Conservation (phyloP, 495 filamentous ascomycete genomes). For the Talaromyces nanjingensis region DNA sequence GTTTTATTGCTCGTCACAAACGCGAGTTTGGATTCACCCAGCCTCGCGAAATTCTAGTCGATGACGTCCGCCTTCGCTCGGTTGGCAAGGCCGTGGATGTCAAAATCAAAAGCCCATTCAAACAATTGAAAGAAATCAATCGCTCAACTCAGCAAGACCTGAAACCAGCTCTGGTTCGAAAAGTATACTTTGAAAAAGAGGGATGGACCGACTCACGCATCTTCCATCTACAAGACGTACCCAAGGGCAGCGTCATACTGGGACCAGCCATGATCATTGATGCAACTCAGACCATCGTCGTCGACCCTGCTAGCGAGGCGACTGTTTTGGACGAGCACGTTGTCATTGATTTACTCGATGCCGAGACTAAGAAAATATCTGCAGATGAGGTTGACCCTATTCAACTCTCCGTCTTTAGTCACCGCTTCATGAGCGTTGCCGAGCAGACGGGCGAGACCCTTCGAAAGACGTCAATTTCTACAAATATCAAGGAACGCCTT, state of each 20-base stretch:
- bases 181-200: constrained; percentile 53
- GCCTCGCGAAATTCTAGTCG: constrained; percentile 40
- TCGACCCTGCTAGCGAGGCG: constrained; percentile 67
- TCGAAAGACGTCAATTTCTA: constrained; percentile 95
- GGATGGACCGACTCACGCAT: constrained; percentile 75
- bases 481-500: constrained; percentile 94
- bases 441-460: constrained; percentile 96
- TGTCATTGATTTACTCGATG: constrained; percentile 48
- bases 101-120: constrained; percentile 32
- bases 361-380: constrained; percentile 31
- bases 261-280: constrained; percentile 93
- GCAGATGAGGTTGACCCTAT: constrained; percentile 71
- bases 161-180: constrained; percentile 22
- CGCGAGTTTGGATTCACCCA: constrained; percentile 49
- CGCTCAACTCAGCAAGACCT: constrained; percentile 17
- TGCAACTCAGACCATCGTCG: constrained; percentile 91
- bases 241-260: constrained; percentile 65
- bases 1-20: constrained; percentile 40
- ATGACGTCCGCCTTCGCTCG: constrained; percentile 45
- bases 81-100: constrained; percentile 37
- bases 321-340: constrained; percentile 37
- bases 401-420: constrained; percentile 90
- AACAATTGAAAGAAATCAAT: constrained; percentile 28
- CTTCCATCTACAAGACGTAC: constrained; percentile 73
- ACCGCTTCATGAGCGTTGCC: constrained; percentile 97